A percentile compares a stretch with the other conserved stretches of the same genome.
Conservation (phyloP, 2,329 filamentous ascomycete species). For the Pseudocercospora crystallina region DNA sequence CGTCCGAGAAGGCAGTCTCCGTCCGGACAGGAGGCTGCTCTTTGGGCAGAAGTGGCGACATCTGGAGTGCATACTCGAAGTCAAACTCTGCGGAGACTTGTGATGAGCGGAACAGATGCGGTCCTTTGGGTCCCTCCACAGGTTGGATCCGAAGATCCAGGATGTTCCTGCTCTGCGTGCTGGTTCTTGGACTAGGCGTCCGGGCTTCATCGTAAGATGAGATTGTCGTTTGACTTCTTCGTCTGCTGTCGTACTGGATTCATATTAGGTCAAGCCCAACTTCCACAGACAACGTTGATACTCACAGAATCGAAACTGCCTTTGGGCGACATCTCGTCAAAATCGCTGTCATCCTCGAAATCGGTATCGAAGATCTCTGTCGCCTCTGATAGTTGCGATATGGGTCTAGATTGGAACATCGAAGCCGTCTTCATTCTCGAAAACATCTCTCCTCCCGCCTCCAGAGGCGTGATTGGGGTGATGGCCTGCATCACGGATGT, state of each 20-base stretch:
- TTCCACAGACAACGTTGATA: conserved; percentile 6
- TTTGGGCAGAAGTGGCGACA: conserved; percentile 73
- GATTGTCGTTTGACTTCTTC: conserved; percentile 79
- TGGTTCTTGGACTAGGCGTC: conserved; percentile 66
- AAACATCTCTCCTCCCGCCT: conserved; percentile 50
- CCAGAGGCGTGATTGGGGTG: conserved; percentile 46
- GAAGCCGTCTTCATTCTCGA: conserved; percentile 51
- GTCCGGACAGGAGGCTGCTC: conserved; percentile 45
- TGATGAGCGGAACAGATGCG: conserved; percentile 80
- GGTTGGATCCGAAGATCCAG: conserved; percentile 66
- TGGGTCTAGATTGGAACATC: conserved; percentile 56
- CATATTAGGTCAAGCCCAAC: conserved; percentile 17
- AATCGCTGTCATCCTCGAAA: conserved; percentile 65
- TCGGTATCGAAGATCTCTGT: conserved; percentile 81
- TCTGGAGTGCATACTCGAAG: conserved; percentile 57
- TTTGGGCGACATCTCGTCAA: conserved; percentile 54
- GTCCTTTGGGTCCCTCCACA: conserved; percentile 77
- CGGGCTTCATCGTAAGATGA: conserved; percentile 82
- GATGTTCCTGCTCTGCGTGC: conserved; percentile 53
- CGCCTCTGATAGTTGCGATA: conserved; percentile 59
- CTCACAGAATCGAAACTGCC: conserved; percentile 71
- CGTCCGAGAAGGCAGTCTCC: conserved; percentile 43
- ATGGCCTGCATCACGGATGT: conserved; percentile 42
- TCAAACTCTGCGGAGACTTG: conserved; percentile 56
- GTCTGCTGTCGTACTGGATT: conserved; percentile 49